Base-by-base conservation (phyloP, 352 stramenopile genomes). In the Globisporangium middletonii region DNA sequence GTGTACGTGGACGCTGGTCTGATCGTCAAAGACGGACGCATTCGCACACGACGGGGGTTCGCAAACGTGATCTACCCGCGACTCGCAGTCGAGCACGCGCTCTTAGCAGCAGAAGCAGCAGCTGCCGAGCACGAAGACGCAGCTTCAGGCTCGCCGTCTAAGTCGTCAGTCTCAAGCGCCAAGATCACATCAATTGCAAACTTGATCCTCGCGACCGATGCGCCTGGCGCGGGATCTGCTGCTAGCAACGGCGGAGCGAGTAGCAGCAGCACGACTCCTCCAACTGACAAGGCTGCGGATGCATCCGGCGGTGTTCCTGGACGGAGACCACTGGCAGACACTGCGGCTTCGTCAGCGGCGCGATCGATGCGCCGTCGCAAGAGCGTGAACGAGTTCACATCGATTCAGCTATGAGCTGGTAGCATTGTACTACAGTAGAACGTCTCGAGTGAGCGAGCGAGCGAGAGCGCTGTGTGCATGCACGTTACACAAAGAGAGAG, bases 341-440 rank as follows among this genome's bases (percentile, higher is more conserved):
- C 66, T 6, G 59, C 38, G 19, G 49, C 45, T 33, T 53, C 57
- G 4, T 50, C 49, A 13, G 49, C 43, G 11, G 28, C 63, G 27
- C 65, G 57, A 4, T 83, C 69, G 5, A 84, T 84, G 75, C 75
- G 75, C 18, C 73, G 77, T 37, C 75, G 77, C 28, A 88, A 85
- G 62, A 86, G 68, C 62, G 83, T 63, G 42, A 80, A 72, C 37
- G 65, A 85, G 51, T 50, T 75, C 23, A 51, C 63, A 9, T 27
- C n/a, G 3, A 51, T 68, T 26, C 7, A 35, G 43, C 27, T 59
- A 43, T 53, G 37, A 19, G 6, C 18, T 35, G 35, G 2, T 8
- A 19, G 8, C 44, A 12, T 13, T 42, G 37, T 23, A 23, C 23
- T 23, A 23, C 23, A 23, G 37, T 13, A 42, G 37, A 42, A 42